Conservation (phyloP, 495 filamentous ascomycete species). For the Talaromyces borbonicus region DNA sequence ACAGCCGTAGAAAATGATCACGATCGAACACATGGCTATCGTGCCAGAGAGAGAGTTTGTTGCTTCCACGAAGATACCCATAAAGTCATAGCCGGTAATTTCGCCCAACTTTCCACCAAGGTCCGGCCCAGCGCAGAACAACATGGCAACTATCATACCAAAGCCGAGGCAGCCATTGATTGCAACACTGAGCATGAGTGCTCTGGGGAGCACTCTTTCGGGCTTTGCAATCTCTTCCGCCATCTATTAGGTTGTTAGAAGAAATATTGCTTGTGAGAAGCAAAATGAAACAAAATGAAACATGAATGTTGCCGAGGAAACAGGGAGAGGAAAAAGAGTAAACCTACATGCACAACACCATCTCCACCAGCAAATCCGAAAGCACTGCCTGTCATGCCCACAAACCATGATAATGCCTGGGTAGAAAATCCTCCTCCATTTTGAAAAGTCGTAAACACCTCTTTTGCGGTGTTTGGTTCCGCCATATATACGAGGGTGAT, state of each 20-base stretch:
- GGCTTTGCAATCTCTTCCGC: conserved; percentile 43
- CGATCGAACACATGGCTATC: conserved; percentile 38
- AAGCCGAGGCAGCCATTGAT: conserved; percentile 43
- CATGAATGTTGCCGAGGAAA: not conserved
- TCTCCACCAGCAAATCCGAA: conserved; percentile 44
- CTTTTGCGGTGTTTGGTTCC: conserved; percentile 32
- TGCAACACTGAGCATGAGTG: conserved; percentile 34
- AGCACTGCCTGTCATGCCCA: conserved; percentile 44
- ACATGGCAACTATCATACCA: conserved; percentile 36
- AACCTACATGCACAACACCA: conserved; percentile 19
- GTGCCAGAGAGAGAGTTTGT: conserved; percentile 34
- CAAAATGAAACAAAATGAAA: too few species aligned
- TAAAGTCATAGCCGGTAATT: conserved; percentile 39
- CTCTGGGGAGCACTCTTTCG: conserved; percentile 31
- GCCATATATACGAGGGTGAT: conserved; percentile 48
- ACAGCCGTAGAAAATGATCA: conserved; percentile 38
- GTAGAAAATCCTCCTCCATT: conserved; percentile 46
- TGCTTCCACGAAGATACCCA: conserved; percentile 44
- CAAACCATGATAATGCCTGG: conserved; percentile 40
- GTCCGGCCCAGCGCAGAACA: conserved; percentile 42
- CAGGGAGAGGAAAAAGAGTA: not conserved
- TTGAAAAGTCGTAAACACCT: conserved; percentile 44
- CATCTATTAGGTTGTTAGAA: conserved; percentile 1
- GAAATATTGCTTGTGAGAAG: not conserved
- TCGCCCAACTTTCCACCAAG: conserved; percentile 25